These are phyloP conservation scores for Diplodia seriata DNA, from an alignment of 2,329 filamentous ascomycete species.

Conservation along the genomic window DNA sequence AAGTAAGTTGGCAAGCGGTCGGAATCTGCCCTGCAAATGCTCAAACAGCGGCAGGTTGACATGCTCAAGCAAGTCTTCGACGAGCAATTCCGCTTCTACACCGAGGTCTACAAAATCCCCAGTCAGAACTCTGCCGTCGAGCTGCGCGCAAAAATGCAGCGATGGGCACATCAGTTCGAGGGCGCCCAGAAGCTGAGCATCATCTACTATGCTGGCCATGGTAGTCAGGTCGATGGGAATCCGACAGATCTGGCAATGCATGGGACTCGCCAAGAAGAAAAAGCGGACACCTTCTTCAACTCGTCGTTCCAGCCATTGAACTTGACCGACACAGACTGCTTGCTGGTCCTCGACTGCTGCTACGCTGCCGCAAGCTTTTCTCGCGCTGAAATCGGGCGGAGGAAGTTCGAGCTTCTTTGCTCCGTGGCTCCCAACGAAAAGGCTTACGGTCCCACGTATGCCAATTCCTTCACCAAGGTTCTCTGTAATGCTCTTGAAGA, in stretches of 20 bases:
- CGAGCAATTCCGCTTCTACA: constrained; percentile 33
- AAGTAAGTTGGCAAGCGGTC: constrained; percentile 22
- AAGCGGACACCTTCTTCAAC: constrained; percentile 14
- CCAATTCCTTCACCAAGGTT: constrained; percentile 35
- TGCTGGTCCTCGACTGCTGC: constrained; percentile 36
- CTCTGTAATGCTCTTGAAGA: constrained; percentile 31
- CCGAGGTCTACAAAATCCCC: constrained; percentile 35
- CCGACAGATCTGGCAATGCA: background rate
- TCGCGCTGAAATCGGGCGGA: constrained; percentile 22
- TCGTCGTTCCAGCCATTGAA: constrained; percentile 10
- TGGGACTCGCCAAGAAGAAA: background rate
- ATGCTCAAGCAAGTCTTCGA: constrained; percentile 31
- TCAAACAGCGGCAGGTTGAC: constrained; percentile 16
- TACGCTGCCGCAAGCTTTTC: constrained; percentile 34
- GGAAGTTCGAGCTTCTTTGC: constrained; percentile 36
- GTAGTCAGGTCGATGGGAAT: constrained; percentile 20
- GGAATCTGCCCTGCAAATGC: background rate
- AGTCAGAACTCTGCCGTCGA: background rate
- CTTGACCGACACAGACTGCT: constrained; percentile 33
- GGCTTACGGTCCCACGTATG: constrained; percentile 31
- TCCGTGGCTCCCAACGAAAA: constrained; percentile 32
- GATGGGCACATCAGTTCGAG: constrained; percentile 33
- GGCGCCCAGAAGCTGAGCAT: constrained; percentile 35
- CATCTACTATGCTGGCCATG: constrained; percentile 37
- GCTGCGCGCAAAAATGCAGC: constrained; percentile 21